Conservation (phyloP, 164 flowering plant species). For the Brasenia schreberi region DNA sequence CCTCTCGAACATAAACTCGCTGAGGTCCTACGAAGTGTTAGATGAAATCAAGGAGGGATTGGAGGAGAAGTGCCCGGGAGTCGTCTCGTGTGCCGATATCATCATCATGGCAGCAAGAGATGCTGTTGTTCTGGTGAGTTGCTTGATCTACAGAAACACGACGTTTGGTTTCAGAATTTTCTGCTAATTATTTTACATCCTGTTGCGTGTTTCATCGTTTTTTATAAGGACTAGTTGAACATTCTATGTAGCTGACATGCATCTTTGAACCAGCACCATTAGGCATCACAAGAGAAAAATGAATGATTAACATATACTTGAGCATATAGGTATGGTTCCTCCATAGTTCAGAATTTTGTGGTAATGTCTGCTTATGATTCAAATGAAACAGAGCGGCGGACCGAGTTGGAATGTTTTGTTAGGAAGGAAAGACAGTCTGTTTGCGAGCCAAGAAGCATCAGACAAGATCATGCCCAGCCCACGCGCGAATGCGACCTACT, state of each 20-base stretch:
- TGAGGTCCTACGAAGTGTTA: constrained; percentile 72
- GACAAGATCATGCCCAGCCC: constrained; percentile 89
- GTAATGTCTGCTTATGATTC: not conserved
- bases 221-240: too few relatives aligned
- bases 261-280: too few relatives aligned
- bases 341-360: not conserved
- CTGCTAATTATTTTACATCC: too few relatives aligned
- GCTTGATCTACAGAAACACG: too few relatives aligned
- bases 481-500: constrained; percentile 55
- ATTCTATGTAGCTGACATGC: too few relatives aligned
- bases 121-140: constrained; percentile 68
- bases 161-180: too few relatives aligned
- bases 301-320: too few relatives aligned
- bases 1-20: constrained; percentile 71
- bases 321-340: too few relatives aligned
- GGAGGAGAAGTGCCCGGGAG: constrained; percentile 53
- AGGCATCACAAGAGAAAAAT: too few relatives aligned
- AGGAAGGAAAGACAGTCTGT: constrained; percentile 72
- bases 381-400: constrained; percentile 54
- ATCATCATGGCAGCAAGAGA: constrained; percentile 95
- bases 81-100: constrained; percentile 92
- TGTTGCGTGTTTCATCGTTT: too few relatives aligned
- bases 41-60: constrained; percentile 62
- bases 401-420: constrained; percentile 77
- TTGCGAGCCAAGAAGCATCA: constrained; percentile 69